Conservation (phyloP, 2,329 filamentous ascomycete species). For the Arthroderma sp. region DNA sequence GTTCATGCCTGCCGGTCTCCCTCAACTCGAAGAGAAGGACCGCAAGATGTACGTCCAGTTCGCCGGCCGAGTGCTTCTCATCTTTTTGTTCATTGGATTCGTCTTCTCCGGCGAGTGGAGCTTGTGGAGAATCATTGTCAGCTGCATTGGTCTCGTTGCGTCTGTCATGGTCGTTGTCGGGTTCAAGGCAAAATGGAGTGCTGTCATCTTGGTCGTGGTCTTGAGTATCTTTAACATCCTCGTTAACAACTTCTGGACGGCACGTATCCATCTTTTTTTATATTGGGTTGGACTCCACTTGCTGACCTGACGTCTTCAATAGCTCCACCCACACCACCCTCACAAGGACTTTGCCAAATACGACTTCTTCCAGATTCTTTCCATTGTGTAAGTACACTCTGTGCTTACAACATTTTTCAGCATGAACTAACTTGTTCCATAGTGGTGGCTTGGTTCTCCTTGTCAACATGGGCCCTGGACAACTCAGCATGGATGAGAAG, state of each 20-base stretch:
- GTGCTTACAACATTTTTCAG: neutral
- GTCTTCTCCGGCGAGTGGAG: slow-evolving; percentile 92
- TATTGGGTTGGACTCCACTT: neutral
- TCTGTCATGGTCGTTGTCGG: slow-evolving; percentile 98
- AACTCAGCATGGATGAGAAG: slow-evolving; percentile 99
- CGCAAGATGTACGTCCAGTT: slow-evolving; percentile 99
- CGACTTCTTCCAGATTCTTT: slow-evolving; percentile 99
- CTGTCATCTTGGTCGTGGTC: slow-evolving; percentile 86
- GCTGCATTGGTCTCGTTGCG: slow-evolving; percentile 71
- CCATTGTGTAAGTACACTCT: slow-evolving; percentile 60
- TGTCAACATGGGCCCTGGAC: slow-evolving; percentile 96
- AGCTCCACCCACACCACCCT: slow-evolving; percentile 95
- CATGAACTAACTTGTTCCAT: slow-evolving; percentile 7
- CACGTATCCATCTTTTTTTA: slow-evolving; percentile 40
- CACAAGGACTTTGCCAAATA: slow-evolving; percentile 99
- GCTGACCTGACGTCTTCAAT: slow-evolving; percentile 13
- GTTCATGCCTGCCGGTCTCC: slow-evolving; percentile 89
- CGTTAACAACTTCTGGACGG: slow-evolving; percentile 99
- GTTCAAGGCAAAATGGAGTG: slow-evolving; percentile 99
- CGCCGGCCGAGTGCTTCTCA: slow-evolving; percentile 83
- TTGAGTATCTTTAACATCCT: slow-evolving; percentile 92
- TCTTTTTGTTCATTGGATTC: slow-evolving; percentile 95
- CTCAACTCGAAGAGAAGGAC: slow-evolving; percentile 94
- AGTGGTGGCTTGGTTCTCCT: slow-evolving; percentile 84
- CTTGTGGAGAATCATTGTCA: slow-evolving; percentile 75